These are phyloP conservation scores for Artemisia argyi DNA, from an alignment of 129 eudicot species.

Conservation along the genomic window DNA sequence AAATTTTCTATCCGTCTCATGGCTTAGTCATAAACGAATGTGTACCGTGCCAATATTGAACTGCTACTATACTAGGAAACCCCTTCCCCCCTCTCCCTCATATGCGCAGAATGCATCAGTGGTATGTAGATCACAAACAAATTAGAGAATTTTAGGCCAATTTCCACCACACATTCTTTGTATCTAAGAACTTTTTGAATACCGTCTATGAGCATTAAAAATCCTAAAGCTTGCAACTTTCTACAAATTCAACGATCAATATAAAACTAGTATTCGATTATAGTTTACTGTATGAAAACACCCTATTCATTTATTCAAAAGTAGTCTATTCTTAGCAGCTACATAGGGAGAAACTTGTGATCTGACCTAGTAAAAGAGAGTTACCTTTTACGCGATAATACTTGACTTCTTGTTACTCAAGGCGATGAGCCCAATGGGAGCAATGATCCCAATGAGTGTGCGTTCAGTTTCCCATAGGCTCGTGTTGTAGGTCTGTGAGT, in stretches of 20 bases:
- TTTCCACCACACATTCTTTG: too few relatives aligned
- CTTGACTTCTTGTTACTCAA: slow-evolving; percentile 38
- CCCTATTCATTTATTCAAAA: slow-evolving; percentile 15
- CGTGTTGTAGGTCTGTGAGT: slow-evolving; percentile 27
- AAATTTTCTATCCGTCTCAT: too few relatives aligned
- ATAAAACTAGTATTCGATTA: not conserved
- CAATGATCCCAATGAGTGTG: slow-evolving; percentile 27
- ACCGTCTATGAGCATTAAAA: not conserved
- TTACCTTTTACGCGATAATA: slow-evolving; percentile 25
- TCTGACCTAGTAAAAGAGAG: slow-evolving; percentile 5
- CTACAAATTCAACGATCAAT: slow-evolving; percentile 14
- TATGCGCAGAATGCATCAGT: too few relatives aligned
- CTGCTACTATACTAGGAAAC: too few relatives aligned
- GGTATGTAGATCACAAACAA: too few relatives aligned
- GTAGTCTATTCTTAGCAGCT: not conserved
- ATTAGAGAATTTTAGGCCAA: too few relatives aligned
- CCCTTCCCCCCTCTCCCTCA: too few relatives aligned
- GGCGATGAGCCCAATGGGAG: slow-evolving; percentile 68
- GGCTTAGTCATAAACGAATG: too few relatives aligned
- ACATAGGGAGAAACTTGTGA: too few relatives aligned
- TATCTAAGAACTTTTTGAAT: too few relatives aligned
- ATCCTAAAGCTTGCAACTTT: slow-evolving; percentile 11
- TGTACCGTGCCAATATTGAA: too few relatives aligned
- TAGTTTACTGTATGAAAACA: slow-evolving; percentile 20
- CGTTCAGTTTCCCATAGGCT: slow-evolving; percentile 23